Conservation (phyloP, 257 asterid species). For the Jaltomata sinuosa region DNA sequence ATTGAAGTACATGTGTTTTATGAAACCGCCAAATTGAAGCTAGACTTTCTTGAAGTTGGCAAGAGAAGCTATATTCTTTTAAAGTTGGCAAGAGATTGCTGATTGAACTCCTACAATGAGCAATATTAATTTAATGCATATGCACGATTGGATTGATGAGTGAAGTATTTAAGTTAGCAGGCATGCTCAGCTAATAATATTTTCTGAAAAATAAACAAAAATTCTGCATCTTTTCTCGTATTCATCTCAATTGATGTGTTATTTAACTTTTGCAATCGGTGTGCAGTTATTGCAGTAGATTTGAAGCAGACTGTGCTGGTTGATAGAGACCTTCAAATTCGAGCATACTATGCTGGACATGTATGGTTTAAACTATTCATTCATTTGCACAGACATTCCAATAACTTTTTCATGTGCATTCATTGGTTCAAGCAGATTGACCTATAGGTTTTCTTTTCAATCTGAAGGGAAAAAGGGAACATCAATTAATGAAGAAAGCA, state of each 20-base stretch:
- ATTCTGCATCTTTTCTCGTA: neutral
- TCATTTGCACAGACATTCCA: neutral
- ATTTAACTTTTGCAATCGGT: neutral
- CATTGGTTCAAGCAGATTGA: neutral
- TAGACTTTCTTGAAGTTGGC: neutral
- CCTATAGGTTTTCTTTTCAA: neutral
- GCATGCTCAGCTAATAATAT: neutral
- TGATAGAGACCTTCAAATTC: constrained; percentile 73
- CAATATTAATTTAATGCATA: neutral
- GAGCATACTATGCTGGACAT: constrained; percentile 98
- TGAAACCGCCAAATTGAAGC: neutral
- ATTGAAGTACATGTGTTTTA: neutral
- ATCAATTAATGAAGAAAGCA: neutral
- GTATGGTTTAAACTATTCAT: constrained; percentile 28
- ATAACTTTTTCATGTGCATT: neutral
- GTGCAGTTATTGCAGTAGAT: constrained; percentile 77
- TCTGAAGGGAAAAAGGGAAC: neutral
- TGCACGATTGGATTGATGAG: neutral
- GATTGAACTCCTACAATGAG: neutral
- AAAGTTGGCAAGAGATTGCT: neutral
- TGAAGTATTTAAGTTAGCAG: neutral
- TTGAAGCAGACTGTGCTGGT: constrained; percentile 84
- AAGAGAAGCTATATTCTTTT: neutral
- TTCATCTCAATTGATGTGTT: neutral
- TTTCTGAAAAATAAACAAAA: too few relatives aligned